Evolutionary conservation across 2,329 filamentous ascomycete species (phyloP), one percentile per base, ranked within the genome.

Genomic region (Furcasterigmium sp.): DNA sequence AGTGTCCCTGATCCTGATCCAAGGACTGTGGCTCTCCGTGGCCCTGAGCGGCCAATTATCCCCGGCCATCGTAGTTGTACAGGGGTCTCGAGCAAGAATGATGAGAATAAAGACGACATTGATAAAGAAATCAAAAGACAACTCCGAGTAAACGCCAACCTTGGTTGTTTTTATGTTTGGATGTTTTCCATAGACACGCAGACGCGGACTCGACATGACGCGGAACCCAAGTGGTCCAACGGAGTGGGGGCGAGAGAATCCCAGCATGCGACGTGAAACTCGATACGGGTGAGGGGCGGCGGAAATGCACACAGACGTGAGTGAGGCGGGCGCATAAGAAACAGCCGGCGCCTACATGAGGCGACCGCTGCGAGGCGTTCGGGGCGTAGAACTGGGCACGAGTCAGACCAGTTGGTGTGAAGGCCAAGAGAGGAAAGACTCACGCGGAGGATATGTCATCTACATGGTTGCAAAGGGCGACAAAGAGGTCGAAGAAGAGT

Each of bases 401-500:
- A 19, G 38, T 44, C 41, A 43, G 51, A 49, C 54, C 52, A 37
- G 36, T 32, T 32, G 29, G 11, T 9, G n/a, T 18, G n/a, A 17
- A 17, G 7, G 15, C 32, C 11, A 17, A 5, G 15, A 17, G 32
- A 10, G 15, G 15, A 43, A 30, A 14, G 14, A 68, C 75, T 71
- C 62, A 81, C 76, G 70, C 66, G 43, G 70, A 73, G 5, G 76
- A 74, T 48, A 83, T 75, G 55, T 84, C 85, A 61, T 81, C 87
- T 58, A 95, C 86, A 59, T 95, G 88, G 61, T 95, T 95, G 67
- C 87, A 90, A 67, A 95, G 80, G 15, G 91, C 89, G 40, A 95
- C 91, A 61, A 95, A 96, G 36, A 95, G 73, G 60, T 95, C 91
- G 60, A 95, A 96, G 70, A 95, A 95, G 46, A 95, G 73, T 57